Evolutionary conservation across 2,329 filamentous ascomycete species (phyloP), one percentile per base, ranked within the genome.

Genomic region (Amauroascus niger): DNA sequence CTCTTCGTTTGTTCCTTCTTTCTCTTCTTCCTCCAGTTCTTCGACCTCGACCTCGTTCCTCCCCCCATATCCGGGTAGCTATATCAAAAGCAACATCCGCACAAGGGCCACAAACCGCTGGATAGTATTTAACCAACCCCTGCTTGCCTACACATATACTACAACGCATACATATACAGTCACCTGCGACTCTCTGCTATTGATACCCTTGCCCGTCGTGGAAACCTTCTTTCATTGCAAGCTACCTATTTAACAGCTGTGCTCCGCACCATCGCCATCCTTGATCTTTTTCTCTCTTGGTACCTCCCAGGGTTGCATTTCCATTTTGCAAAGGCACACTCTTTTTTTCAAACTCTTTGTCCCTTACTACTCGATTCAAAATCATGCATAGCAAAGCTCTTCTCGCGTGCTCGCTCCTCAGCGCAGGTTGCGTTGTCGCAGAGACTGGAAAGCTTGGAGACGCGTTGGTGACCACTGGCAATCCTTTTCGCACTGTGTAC

Each of bases 401-500:
- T 43, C 32, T 60, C 35, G 52, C 55, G 41, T 49, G 57, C 41
- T 53, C 59, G 45, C 52, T 64, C 26, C 30, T 59, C 40, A 53
- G 62, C 56, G 52, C 64, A 48, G 58, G 59, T 43, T 54, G 63
- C 45, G 62, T 58, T 49, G 49, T 59, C 22, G 59, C 59, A 47
- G 37, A 50, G 48, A 55, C 61, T 22, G 59, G 58, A 56, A 52
- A 61, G 51, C 66, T 74, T 14, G 73, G 71, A 50, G 72, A 80
- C 60, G 81, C 83, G 43, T 66, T 73, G 8, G 64, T 75, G 39
- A 73, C 79, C 16, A 67, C 64, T 14, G 71, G 77, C 68, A 87
- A 87, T 69, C 78, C 82, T 1, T 55, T 65, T 3, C 76, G 76
- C 32, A 67, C 73, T 26, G 13, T 71, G 30, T 86, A 81, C 69